Percentiles rank a stretch among this genome's conserved stretches.
Conservation (phyloP, 2,329 filamentous ascomycete genomes). For the Exophiala aquamarina region DNA sequence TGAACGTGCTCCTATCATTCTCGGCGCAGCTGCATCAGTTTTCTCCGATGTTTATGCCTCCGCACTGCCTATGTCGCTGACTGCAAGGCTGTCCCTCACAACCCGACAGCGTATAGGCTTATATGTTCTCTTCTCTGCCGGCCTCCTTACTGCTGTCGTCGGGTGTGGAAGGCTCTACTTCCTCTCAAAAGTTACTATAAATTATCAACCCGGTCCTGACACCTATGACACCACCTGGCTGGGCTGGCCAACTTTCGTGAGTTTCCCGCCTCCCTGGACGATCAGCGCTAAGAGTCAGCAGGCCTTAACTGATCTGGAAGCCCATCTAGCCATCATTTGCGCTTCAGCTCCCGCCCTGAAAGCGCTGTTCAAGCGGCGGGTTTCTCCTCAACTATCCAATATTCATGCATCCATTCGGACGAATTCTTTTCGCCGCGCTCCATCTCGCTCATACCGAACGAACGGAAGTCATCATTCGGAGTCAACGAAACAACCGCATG, state of each 20-base stretch:
- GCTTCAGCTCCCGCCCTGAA: conserved; percentile 21
- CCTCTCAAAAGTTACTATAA: conserved; percentile 14
- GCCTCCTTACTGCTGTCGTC: conserved; percentile 18
- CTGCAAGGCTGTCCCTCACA: conserved; percentile 12
- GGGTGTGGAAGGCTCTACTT: conserved; percentile 12
- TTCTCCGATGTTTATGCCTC: conserved; percentile 21
- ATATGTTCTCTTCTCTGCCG: conserved; percentile 19
- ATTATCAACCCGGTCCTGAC: conserved; percentile 13
- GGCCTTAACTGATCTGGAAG: conserved; percentile 20
- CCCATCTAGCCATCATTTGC: conserved; percentile 22
- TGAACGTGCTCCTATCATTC: conserved; percentile 14
- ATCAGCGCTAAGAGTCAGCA: conserved; percentile 3
- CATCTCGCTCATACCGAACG: background rate
- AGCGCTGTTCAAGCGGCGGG: conserved; percentile 8
- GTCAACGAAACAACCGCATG: background rate
- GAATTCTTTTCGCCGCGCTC: background rate
- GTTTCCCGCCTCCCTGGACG: background rate
- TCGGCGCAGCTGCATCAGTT: conserved; percentile 16
- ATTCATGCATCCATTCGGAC: background rate
- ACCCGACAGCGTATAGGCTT: conserved; percentile 12
- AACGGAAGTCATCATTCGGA: background rate
- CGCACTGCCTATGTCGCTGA: conserved; percentile 18
- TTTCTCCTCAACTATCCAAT: background rate
- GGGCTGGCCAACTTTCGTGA: conserved; percentile 17
- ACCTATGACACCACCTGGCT: conserved; percentile 20